Percentiles rank a stretch among this genome's conserved stretches.
Evolutionary conservation across 495 filamentous ascomycete species (phyloP).

Genomic region (Lasiosphaeria ovina): DNA sequence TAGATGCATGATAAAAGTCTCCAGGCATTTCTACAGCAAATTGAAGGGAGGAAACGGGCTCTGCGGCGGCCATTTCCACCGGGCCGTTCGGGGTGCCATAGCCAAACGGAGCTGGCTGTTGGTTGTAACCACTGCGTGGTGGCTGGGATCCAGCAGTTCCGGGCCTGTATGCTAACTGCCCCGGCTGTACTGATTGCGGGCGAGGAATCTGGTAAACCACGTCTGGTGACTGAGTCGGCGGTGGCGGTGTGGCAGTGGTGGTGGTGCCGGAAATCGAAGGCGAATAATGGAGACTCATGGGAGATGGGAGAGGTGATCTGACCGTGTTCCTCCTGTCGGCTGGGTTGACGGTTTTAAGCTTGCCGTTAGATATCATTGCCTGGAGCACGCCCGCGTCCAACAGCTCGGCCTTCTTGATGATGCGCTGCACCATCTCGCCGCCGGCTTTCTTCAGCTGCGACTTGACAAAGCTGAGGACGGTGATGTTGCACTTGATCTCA

Average conservation of each 20-base stretch:
- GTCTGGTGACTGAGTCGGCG: constrained; percentile 34
- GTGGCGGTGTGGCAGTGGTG: constrained; percentile 26
- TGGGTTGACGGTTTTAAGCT: constrained; percentile 49
- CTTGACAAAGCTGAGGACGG: constrained; percentile 66
- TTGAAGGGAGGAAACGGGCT: constrained; percentile 12
- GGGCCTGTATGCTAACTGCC: constrained; percentile 9
- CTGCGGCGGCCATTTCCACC: constrained; percentile 24
- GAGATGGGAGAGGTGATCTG: constrained; percentile 33
- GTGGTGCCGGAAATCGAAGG: constrained; percentile 20
- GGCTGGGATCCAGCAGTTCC: constrained; percentile 22
- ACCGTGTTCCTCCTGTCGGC: constrained; percentile 36
- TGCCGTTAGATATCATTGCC: constrained; percentile 51
- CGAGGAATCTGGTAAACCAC: constrained; percentile 44
- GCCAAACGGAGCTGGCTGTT: constrained; percentile 10
- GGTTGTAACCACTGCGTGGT: constrained; percentile 1
- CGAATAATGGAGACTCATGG: constrained; percentile 26
- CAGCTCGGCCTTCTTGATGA: constrained; percentile 65
- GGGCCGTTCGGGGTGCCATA: constrained; percentile 16
- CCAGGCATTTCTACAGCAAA: constrained; percentile 46
- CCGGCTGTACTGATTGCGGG: constrained; percentile 24
- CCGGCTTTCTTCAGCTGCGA: constrained; percentile 65
- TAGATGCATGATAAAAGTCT: constrained; percentile 37
- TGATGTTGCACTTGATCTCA: constrained; percentile 69
- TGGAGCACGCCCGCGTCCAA: constrained; percentile 47
- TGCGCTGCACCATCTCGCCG: constrained; percentile 60